A percentile compares a stretch with the other conserved stretches of the same genome.
Evolutionary conservation across 2,329 filamentous ascomycete genomes (phyloP).

Genomic region (Fusarium clavum): DNA sequence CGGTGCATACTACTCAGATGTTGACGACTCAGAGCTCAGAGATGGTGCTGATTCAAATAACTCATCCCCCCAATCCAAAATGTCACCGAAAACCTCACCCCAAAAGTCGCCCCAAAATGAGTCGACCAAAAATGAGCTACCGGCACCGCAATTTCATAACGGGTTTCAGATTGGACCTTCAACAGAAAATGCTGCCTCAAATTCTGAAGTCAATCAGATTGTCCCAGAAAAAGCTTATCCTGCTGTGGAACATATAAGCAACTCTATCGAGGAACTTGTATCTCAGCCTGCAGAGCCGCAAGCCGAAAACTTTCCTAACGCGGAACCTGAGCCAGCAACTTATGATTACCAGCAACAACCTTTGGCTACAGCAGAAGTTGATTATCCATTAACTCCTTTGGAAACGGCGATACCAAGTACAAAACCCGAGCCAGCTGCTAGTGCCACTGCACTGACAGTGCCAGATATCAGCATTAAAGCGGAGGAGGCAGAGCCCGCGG

Average conservation of each 20-base stretch:
- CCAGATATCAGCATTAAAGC: background rate
- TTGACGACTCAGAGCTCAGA: slow-evolving; percentile 48
- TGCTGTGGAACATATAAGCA: slow-evolving; percentile 29
- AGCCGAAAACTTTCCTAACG: slow-evolving; percentile 31
- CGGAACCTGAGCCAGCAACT: slow-evolving; percentile 33
- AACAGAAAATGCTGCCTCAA: slow-evolving; percentile 8
- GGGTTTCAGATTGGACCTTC: slow-evolving; percentile 2
- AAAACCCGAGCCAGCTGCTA: slow-evolving; percentile 12
- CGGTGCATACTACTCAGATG: slow-evolving; percentile 55
- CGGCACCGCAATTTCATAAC: slow-evolving; percentile 19
- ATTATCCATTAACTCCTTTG: background rate
- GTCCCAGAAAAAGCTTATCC: slow-evolving; percentile 19
- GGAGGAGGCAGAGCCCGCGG: background rate
- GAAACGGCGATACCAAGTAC: slow-evolving; percentile 6
- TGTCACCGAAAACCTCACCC: slow-evolving; percentile 34
- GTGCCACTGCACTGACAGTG: background rate
- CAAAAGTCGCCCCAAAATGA: slow-evolving; percentile 23
- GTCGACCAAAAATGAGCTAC: slow-evolving; percentile 26
- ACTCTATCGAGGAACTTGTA: slow-evolving; percentile 28
- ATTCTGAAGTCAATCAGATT: slow-evolving; percentile 11
- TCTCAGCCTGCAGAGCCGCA: slow-evolving; percentile 37
- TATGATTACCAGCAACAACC: slow-evolving; percentile 20
- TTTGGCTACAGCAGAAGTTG: background rate
- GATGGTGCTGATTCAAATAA: slow-evolving; percentile 44
- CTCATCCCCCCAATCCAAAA: slow-evolving; percentile 47